phyloP scores from a whole-genome alignment of 78 protist species.

The Cavenderia fasciculata region DNA sequence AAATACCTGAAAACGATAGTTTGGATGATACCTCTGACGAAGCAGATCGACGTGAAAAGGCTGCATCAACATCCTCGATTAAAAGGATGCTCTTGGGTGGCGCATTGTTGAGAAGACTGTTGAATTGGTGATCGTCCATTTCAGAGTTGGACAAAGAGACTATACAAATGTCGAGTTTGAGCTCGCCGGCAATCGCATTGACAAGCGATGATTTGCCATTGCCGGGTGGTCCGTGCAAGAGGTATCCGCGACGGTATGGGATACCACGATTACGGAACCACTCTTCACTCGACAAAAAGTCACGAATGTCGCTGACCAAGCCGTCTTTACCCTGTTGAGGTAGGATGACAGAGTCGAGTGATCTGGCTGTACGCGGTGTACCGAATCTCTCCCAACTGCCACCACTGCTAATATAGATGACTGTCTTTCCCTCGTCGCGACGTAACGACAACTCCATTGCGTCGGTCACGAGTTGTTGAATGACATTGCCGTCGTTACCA shows the following conservation, averaged over 20 bases:
- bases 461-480: slow-evolving; percentile 21
- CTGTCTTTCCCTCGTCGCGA: slow-evolving; percentile 62
- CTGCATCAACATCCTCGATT: slow-evolving; percentile 95
- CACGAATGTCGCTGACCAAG: slow-evolving; percentile 66
- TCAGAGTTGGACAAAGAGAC: slow-evolving; percentile 54
- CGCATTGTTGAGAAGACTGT: slow-evolving; percentile 48
- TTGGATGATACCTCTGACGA: too few species aligned
- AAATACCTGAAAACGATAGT: slow-evolving; percentile 90
- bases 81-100: slow-evolving; percentile 83
- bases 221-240: slow-evolving; percentile 97
- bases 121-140: slow-evolving; percentile 77
- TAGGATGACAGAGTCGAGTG: slow-evolving; percentile 85
- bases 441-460: slow-evolving; percentile 55
- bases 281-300: slow-evolving; percentile 55
- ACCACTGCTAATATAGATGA: slow-evolving; percentile 19
- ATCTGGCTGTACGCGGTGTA: slow-evolving; percentile 62
- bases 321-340: slow-evolving; percentile 23
- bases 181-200: slow-evolving; percentile 88
- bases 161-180: slow-evolving; percentile 79
- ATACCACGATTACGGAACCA: slow-evolving; percentile 91
- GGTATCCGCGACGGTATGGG: slow-evolving; percentile 96
- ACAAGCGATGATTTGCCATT: slow-evolving; percentile 89
- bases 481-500: neutral
- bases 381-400: slow-evolving; percentile 71
- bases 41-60: too few species aligned